Percentiles rank a stretch among this genome's conserved stretches.
Conservation (phyloP, 345 rosid genomes). For the Melastoma malabathricum region DNA sequence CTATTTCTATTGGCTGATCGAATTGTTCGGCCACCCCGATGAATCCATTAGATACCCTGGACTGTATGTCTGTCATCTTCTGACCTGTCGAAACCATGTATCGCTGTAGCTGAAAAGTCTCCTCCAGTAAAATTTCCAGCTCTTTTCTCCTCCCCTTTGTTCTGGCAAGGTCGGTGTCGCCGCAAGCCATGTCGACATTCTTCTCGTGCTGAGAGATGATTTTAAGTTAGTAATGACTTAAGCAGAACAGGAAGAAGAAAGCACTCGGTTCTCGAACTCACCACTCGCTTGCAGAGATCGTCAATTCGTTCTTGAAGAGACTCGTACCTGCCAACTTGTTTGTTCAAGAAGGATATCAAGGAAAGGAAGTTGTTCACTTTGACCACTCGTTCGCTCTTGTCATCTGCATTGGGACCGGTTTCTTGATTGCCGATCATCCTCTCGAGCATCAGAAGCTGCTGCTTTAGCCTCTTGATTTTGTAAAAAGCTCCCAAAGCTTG, state of each 20-base stretch:
- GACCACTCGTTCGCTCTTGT: conserved; percentile 16
- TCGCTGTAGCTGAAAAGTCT: conserved; percentile 78
- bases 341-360: conserved; percentile 50
- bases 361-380: conserved; percentile 21
- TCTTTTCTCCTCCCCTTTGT: conserved; percentile 30
- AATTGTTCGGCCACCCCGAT: conserved; percentile 33
- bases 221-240: no score
- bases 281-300: conserved; percentile 84
- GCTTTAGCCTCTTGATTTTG: conserved; percentile 89
- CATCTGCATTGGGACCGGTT: conserved; percentile 23
- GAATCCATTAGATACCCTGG: conserved; percentile 48
- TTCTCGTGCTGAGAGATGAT: conserved; percentile 38
- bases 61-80: conserved; percentile 58
- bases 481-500: conserved; percentile 86
- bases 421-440: conserved; percentile 59
- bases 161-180: conserved; percentile 15
- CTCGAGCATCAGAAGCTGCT: conserved; percentile 80
- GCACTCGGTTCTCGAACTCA: conserved; percentile 12
- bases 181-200: conserved; percentile 14
- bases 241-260: background rate
- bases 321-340: conserved; percentile 70
- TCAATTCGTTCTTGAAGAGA: conserved; percentile 83
- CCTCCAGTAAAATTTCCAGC: conserved; percentile 65
- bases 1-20: conserved; percentile 32
- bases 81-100: conserved; percentile 83